These are phyloP conservation scores for Umbelopsis ramanniana DNA, from an alignment of 192 early-diverging fungal species.

Conservation along the genomic window DNA sequence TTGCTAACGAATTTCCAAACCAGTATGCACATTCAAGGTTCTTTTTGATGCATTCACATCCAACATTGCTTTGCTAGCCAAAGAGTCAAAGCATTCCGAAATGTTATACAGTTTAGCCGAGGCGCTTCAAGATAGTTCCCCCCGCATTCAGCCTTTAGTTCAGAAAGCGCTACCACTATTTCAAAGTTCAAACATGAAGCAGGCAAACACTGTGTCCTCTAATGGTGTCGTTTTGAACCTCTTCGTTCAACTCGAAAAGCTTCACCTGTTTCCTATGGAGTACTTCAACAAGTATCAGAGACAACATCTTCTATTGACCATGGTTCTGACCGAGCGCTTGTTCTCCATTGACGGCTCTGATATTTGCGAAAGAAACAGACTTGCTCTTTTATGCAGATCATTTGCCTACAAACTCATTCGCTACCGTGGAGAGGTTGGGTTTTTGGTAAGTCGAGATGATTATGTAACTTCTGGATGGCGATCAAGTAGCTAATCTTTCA, in stretches of 20 bases:
- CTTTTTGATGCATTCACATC: constrained; percentile 11
- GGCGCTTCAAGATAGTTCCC: neutral
- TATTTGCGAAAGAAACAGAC: constrained; percentile 28
- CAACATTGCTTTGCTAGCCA: constrained; percentile 14
- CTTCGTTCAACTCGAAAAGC: constrained; percentile 36
- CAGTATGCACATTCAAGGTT: constrained; percentile 29
- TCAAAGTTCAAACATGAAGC: neutral
- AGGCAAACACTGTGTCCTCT: neutral
- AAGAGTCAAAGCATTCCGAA: constrained; percentile 1
- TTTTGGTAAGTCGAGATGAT: constrained; percentile 40
- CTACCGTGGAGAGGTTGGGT: constrained; percentile 36
- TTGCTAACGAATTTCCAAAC: neutral
- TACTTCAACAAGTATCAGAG: constrained; percentile 52
- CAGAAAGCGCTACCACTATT: neutral
- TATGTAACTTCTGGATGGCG: neutral
- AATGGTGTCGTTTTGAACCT: constrained; percentile 16
- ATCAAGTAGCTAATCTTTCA: neutral
- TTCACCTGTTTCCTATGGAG: constrained; percentile 54
- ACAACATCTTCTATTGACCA: constrained; percentile 40
- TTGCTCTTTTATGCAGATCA: constrained; percentile 40
- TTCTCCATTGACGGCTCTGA: constrained; percentile 23
- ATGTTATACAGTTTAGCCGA: neutral
- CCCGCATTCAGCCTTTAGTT: neutral
- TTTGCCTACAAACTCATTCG: constrained; percentile 43
- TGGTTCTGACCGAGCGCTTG: constrained; percentile 37